Base-by-base conservation (phyloP, 306 rosid species). In the Mucuna pruriens region DNA sequence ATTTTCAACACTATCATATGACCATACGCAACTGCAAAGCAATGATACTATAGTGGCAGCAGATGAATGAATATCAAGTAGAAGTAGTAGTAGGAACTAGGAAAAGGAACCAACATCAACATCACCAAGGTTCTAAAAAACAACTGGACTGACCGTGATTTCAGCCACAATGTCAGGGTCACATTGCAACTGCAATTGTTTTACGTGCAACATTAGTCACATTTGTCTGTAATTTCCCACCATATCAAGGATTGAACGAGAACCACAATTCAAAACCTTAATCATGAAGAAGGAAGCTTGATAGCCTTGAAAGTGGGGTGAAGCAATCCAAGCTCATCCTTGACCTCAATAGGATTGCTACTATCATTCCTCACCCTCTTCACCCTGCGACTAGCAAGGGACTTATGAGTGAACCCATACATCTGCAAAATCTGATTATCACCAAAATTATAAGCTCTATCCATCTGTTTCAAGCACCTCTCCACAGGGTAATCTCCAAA, bases 361-460 rank as follows among this genome's bases (percentile, higher is more conserved):
- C 78, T 90, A 44, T 93, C 92, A 51, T 93, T 93, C 70, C 94
- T 86, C 55, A 93, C 89, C 52, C 91, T 86, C 89, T 90, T 93
- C 23, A 93, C 97, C 66, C 26, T 84, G 44, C 86, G 78, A 76
- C 91, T 91, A 4, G 22, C 92, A 46, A 93, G 81, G 0, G 90
- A 36, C 79, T 82, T 90, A 73, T 91, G 97, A 1, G 91, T 85
- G 42, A 93, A 91, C 6, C 96, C 94, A 74, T 91, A 93, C 69
- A 93, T 91, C 77, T 93, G 94, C 60, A 93, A 76, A 76, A 93
- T 89, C 85, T 93, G 97, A 44, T 93, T 93, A 60, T 93, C 97
- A 16, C 93, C 97, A 76, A 93, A 93, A 67, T 93, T 91, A 52
- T 69, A 93, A 4, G 97, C 97, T 36, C 97, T 67, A n/a, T 93